Conservation (phyloP, 2,329 filamentous ascomycete genomes). For the Leptographium radiaticola region DNA sequence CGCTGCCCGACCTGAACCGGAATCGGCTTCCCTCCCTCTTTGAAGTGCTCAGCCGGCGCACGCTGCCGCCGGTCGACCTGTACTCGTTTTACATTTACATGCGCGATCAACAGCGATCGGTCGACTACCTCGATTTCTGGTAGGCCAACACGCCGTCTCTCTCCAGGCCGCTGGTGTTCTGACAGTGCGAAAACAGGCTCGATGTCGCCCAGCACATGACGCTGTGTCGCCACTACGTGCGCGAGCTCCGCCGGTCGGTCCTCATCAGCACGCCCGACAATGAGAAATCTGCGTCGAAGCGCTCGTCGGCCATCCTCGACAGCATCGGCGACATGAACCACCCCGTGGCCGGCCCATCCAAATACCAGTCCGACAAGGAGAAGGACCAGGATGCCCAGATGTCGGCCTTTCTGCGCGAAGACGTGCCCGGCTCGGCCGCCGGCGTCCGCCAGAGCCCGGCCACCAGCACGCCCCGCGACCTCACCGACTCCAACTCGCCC, state of each 20-base stretch:
- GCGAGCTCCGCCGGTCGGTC: conserved; percentile 84
- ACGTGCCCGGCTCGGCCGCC: conserved; percentile 21
- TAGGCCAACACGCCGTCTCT: conserved; percentile 25
- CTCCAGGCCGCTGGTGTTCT: background rate
- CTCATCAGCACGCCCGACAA: conserved; percentile 86
- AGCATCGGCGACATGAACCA: conserved; percentile 54
- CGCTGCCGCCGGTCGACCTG: conserved; percentile 87
- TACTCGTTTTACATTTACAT: conserved; percentile 99
- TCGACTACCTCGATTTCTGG: conserved; percentile 98
- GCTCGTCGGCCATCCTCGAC: conserved; percentile 70
- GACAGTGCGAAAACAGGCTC: conserved; percentile 48
- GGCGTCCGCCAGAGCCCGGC: conserved; percentile 29
- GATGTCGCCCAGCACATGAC: conserved; percentile 99
- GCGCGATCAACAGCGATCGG: conserved; percentile 94
- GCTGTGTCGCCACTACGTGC: conserved; percentile 90
- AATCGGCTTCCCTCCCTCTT: conserved; percentile 89
- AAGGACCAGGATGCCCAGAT: conserved; percentile 78
- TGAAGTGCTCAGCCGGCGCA: conserved; percentile 87
- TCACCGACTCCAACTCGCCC: conserved; percentile 69
- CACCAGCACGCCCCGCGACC: conserved; percentile 43
- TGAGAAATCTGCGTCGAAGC: conserved; percentile 64
- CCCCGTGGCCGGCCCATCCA: conserved; percentile 45
- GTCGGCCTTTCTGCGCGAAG: conserved; percentile 73
- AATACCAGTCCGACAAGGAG: conserved; percentile 55
- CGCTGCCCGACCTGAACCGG: conserved; percentile 48